These are phyloP conservation scores for Saxophila tyrrhenica DNA, from an alignment of 495 filamentous ascomycete species.

Conservation along the genomic window DNA sequence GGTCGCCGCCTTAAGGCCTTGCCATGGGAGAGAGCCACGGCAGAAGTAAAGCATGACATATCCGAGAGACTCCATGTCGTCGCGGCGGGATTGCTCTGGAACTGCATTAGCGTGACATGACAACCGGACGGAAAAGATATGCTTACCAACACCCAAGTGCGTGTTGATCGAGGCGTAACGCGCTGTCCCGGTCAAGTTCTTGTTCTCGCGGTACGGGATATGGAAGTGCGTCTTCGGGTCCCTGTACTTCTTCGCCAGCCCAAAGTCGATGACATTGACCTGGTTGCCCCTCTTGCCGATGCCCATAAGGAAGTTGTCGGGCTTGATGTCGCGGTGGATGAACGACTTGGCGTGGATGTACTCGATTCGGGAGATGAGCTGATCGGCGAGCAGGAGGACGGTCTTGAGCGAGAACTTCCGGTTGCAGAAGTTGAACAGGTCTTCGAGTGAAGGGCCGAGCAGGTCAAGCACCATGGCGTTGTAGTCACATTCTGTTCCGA, in stretches of 20 bases:
- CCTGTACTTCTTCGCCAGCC: slow-evolving; percentile 98
- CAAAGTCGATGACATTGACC: slow-evolving; percentile 99
- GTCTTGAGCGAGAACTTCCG: slow-evolving; percentile 99
- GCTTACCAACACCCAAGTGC: slow-evolving; percentile 81
- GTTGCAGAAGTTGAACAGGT: slow-evolving; percentile 99
- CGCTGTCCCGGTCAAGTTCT: slow-evolving; percentile 98
- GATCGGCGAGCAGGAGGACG: slow-evolving; percentile 93
- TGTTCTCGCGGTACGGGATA: slow-evolving; percentile 99
- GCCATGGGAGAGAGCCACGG: slow-evolving; percentile 97
- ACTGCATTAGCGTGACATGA: slow-evolving; percentile 24
- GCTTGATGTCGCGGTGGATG: slow-evolving; percentile 99
- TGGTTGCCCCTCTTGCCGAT: slow-evolving; percentile 99
- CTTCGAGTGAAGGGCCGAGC: slow-evolving; percentile 92
- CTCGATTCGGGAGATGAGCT: slow-evolving; percentile 98
- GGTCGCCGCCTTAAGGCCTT: slow-evolving; percentile 97
- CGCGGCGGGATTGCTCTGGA: slow-evolving; percentile 91
- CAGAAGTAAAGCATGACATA: slow-evolving; percentile 99
- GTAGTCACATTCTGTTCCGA: slow-evolving; percentile 99
- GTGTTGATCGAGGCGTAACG: slow-evolving; percentile 99
- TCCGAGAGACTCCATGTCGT: slow-evolving; percentile 98
- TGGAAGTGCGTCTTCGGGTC: slow-evolving; percentile 99
- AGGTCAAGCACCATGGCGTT: slow-evolving; percentile 99
- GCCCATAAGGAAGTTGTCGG: slow-evolving; percentile 99
- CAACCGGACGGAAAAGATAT: background rate
- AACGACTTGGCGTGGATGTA: slow-evolving; percentile 99